Base-by-base conservation (phyloP, 495 filamentous ascomycete genomes). In the Penicillium cosmopolitanum region DNA sequence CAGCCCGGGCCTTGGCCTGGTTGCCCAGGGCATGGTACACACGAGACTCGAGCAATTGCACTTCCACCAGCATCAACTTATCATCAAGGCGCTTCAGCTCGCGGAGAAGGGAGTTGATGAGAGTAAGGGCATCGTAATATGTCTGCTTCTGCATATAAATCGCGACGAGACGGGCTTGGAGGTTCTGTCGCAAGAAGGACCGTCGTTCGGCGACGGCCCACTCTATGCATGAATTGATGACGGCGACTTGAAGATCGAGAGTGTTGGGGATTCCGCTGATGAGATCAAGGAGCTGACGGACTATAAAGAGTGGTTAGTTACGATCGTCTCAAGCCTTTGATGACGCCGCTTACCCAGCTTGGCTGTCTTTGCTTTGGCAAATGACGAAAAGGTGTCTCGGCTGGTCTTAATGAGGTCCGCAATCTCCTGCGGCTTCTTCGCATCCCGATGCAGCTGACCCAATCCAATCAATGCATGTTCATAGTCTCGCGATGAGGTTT, bases 21-120 rank as follows among this genome's bases (percentile, higher is more conserved):
- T 99, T 99, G 59, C 95, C 94, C 40, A 99, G 84, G 16, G 95
- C 96, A 76, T 98, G 96, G 75, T 98, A 99, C 63, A 97, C 93
- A 46, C 92, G 87, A 38, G 93, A 97, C 76, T 99, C 95, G 50
- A 98, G 86, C 38, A 99, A 85, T 76, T 99, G 95, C 54, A 99
- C 96, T 76, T 99, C 95, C n/a, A 99, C 95, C 50, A 99, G 81
- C 58, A 96, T 91, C 57, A 98, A 87, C 80, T 99, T 99, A 81
- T 99, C 95, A 73, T 99, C 95, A 65, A 99, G 80, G 51, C 95
- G 91, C 81, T 97, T 98, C 62, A 99, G 85, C 81, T 99, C 95
- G 61, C 89, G 88, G 43, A 99, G 87, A 52, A 99, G 86, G 61
- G 88, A 84, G 80, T 97, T 97, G 84, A 98, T 97, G 66, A 99